Conservation (phyloP, 2,329 filamentous ascomycete species). For the Anthostomella pinea region DNA sequence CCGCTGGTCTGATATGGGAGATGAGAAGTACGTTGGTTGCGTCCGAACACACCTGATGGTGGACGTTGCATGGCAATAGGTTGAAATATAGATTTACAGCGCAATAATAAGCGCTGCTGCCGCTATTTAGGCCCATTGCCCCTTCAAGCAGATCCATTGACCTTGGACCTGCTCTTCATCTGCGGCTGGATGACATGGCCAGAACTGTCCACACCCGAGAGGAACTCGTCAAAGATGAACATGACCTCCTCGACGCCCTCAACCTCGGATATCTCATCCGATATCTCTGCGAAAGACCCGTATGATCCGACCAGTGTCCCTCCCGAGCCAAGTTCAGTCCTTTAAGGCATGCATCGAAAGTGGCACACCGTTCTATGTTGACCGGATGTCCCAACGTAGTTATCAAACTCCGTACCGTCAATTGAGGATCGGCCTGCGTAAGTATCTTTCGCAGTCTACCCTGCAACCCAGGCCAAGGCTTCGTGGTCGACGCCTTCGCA, state of each 20-base stretch:
- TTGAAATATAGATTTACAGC: too few species aligned
- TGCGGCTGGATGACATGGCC: constrained; percentile 7
- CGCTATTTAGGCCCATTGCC: too few species aligned
- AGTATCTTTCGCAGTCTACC: constrained; percentile 8
- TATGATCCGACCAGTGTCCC: constrained; percentile 7
- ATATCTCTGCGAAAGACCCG: constrained; percentile 6
- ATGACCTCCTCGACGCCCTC: constrained; percentile 9
- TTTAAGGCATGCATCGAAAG: too few species aligned
- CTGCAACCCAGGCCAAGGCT: constrained; percentile 9
- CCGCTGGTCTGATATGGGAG: too few species aligned
- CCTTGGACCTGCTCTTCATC: constrained; percentile 9
- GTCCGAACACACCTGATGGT: too few species aligned
- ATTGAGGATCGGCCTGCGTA: constrained; percentile 3
- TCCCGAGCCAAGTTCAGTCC: not conserved
- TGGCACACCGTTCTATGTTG: constrained; percentile 8
- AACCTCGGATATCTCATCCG: constrained; percentile 8
- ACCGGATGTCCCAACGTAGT: constrained; percentile 5
- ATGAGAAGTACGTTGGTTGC: too few species aligned
- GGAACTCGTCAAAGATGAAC: constrained; percentile 10
- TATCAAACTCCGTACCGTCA: constrained; percentile 6
- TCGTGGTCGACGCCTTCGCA: constrained; percentile 9
- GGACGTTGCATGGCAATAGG: too few species aligned
- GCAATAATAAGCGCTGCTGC: too few species aligned
- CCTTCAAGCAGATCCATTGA: too few species aligned
- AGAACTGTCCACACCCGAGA: constrained; percentile 7